A percentile compares a stretch with the other conserved stretches of the same genome.
These are phyloP conservation scores for Entrophospora sp. DNA, from an alignment of 192 early-diverging fungal genomes.

Conservation along the genomic window DNA sequence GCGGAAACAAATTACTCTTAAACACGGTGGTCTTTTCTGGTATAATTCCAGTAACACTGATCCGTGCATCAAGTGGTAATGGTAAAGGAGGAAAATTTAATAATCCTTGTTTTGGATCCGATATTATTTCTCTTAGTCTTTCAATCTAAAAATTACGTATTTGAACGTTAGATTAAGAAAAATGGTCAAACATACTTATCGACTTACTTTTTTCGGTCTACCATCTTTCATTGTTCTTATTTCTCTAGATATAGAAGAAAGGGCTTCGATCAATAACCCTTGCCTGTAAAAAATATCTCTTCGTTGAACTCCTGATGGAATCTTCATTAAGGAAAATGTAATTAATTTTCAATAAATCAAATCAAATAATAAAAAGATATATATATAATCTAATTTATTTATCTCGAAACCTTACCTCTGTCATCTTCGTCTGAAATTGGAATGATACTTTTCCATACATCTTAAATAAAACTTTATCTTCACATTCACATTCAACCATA, in stretches of 20 bases:
- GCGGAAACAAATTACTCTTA: conserved; percentile 82
- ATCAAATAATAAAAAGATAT: not conserved
- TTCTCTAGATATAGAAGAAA: conserved; percentile 68
- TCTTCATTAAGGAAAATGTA: not conserved
- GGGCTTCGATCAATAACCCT: conserved; percentile 68
- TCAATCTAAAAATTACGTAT: conserved; percentile 79
- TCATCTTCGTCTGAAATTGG: conserved; percentile 70
- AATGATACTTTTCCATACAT: conserved; percentile 83
- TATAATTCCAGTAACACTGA: conserved; percentile 80
- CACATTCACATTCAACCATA: conserved; percentile 94
- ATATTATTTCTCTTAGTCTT: conserved; percentile 60
- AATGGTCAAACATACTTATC: not conserved
- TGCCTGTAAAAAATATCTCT: conserved; percentile 74
- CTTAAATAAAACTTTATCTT: conserved; percentile 72
- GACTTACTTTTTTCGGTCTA: conserved; percentile 73
- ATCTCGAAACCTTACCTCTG: no score
- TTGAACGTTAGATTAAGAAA: not conserved
- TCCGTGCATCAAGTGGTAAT: conserved; percentile 83
- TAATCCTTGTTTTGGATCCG: conserved; percentile 79
- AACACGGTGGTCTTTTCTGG: conserved; percentile 82
- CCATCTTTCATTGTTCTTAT: conserved; percentile 72
- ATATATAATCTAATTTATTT: no score
- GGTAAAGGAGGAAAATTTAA: conserved; percentile 73
- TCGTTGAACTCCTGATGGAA: conserved; percentile 39
- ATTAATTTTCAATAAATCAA: not conserved